phyloP scores from a whole-genome alignment of 768 basidiomycete genomes.

The Boletus fagicola region DNA sequence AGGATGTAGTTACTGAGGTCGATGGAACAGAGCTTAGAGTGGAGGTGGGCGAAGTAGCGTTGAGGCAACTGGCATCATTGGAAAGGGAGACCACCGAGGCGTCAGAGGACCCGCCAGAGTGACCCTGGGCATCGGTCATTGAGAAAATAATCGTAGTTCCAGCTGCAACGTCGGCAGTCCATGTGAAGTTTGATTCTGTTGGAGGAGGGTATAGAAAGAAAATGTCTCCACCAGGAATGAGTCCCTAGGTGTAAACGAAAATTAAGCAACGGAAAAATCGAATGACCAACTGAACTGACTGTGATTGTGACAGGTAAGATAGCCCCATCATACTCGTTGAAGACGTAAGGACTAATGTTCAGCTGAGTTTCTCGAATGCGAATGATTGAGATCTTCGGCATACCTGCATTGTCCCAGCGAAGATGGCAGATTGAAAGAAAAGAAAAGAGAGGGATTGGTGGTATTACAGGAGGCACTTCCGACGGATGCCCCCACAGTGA shows the following conservation, averaged over 20 bases:
- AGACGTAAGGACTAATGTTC: slow-evolving; percentile 42
- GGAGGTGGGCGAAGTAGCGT: slow-evolving; percentile 51
- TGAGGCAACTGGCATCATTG: slow-evolving; percentile 51
- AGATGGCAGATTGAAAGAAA: slow-evolving; percentile 48
- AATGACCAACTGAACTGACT: slow-evolving; percentile 34
- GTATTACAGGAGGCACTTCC: slow-evolving; percentile 48
- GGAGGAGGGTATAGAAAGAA: slow-evolving; percentile 45
- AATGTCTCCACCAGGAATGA: slow-evolving; percentile 60
- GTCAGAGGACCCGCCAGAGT: slow-evolving; percentile 61
- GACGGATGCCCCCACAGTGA: slow-evolving; percentile 47
- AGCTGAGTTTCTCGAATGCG: slow-evolving; percentile 4
- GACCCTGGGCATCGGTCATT: slow-evolving; percentile 49
- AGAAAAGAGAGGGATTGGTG: slow-evolving; percentile 41
- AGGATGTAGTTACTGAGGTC: slow-evolving; percentile 13
- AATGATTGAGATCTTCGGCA: slow-evolving; percentile 11
- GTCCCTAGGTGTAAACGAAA: slow-evolving; percentile 38
- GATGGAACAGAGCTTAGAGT: slow-evolving; percentile 34
- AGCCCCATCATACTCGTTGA: slow-evolving; percentile 46
- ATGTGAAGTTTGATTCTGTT: slow-evolving; percentile 40
- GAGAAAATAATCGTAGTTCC: slow-evolving; percentile 59
- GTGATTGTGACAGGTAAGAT: slow-evolving; percentile 53
- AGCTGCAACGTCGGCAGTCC: slow-evolving; percentile 55
- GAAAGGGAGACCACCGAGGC: slow-evolving; percentile 46
- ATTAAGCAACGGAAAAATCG: neutral
- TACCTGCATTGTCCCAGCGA: slow-evolving; percentile 64